Evolutionary conservation across 2,329 filamentous ascomycete genomes (phyloP), one percentile per base, ranked within the genome.

Genomic region (Westerdykella ornata): DNA sequence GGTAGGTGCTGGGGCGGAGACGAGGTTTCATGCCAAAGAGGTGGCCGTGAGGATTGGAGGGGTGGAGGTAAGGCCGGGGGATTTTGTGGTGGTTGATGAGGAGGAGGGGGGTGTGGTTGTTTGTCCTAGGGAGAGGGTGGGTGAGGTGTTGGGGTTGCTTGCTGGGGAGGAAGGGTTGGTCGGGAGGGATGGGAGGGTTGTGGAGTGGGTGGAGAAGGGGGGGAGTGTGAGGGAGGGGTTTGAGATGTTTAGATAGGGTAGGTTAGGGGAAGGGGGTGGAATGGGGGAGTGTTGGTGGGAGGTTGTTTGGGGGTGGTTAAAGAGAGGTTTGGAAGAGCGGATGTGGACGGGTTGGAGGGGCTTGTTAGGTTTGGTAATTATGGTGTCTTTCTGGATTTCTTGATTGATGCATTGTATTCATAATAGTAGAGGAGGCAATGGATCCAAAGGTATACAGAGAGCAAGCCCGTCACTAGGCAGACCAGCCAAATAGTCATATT

Each of bases 41-140:
- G 66, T 68, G 22, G 57, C 62, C 6, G 44, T 74, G 2, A 50
- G 37, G 8, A 53, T 74, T 35, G 66, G 65, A 1, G 22, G 7
- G 7, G 60, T 68, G 5, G 50, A 47, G 1, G 58, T 72, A 5
- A 52, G 56, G 42, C 54, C 62, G 32, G 67, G 83, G 6, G 85
- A 88, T 61, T 72, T 88, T 29, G 71, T 85, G 35, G 81, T 86
- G 63, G 76, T 78, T 42, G 85, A 88, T 59, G 74, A 78, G 4
- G 67, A 70, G n/a, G 84, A 86, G 51, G 63, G 63, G 48, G 84
- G 82, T 0, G 76, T 84, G 1, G 82, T 85, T 11, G 72, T 78
- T 19, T 82, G 88, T 43, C 84, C 84, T 1, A 67, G 69, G 36
- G 73, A 72, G 26, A 76, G 78, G 53, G 59, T 87, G 8, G 70